Percentiles rank a stretch among this genome's conserved stretches.
These are phyloP conservation scores for Ceratobasidium sp. DNA, from an alignment of 1,284 basidiomycete species.

Conservation along the genomic window DNA sequence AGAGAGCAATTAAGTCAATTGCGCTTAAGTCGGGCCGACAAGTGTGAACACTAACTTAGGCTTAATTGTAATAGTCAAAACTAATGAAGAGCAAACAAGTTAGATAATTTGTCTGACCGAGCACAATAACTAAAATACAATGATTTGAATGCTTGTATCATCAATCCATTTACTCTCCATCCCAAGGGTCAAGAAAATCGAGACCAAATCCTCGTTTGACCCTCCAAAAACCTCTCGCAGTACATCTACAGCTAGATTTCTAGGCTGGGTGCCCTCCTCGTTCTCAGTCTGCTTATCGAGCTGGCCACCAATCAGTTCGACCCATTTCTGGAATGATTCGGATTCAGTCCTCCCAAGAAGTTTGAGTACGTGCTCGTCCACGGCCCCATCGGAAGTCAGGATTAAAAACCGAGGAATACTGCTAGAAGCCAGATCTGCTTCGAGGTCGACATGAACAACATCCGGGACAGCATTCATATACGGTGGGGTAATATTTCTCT, in stretches of 20 bases:
- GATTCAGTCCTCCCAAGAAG: conserved; percentile 1
- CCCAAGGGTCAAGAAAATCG: conserved; percentile 73
- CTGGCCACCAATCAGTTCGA: conserved; percentile 18
- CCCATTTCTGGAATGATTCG: conserved; percentile 57
- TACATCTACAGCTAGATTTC: conserved; percentile 70
- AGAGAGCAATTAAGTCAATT: no score
- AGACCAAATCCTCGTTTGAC: conserved; percentile 66
- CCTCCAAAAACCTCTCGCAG: conserved; percentile 72
- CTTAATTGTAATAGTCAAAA: no score
- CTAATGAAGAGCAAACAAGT: no score
- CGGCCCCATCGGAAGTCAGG: conserved; percentile 70
- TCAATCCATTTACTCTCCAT: conserved; percentile 77
- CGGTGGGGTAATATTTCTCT: conserved; percentile 72
- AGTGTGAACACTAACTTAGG: no score
- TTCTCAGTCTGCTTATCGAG: conserved; percentile 28
- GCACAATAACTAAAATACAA: conserved; percentile 67
- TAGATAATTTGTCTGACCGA: no score
- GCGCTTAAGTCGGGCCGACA: no score
- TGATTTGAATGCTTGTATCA: conserved; percentile 76
- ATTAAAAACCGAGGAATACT: conserved; percentile 65
- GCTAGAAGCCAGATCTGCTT: conserved; percentile 50
- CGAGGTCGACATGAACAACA: conserved; percentile 67
- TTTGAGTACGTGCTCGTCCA: conserved; percentile 4
- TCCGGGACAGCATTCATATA: conserved; percentile 76
- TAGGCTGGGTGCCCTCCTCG: conserved; percentile 11